Conservation (phyloP, 768 basidiomycete genomes). For the Roridomyces roridus region DNA sequence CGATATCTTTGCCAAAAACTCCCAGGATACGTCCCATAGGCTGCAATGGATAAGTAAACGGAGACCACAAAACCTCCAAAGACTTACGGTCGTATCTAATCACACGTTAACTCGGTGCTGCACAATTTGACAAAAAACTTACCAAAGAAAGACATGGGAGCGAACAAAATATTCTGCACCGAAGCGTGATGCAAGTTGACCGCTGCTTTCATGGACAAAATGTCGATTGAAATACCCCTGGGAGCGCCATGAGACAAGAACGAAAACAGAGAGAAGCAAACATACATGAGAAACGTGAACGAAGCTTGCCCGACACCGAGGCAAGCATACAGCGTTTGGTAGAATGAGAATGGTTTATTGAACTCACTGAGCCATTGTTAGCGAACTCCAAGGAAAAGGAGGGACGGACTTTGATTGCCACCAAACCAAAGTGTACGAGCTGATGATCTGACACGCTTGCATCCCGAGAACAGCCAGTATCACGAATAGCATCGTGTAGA, state of each 20-base stretch:
- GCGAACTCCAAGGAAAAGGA: neutral
- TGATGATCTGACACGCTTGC: slow-evolving; percentile 67
- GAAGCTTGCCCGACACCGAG: slow-evolving; percentile 61
- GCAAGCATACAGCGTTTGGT: slow-evolving; percentile 67
- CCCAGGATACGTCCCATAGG: slow-evolving; percentile 66
- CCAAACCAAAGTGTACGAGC: slow-evolving; percentile 73
- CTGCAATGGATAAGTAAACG: slow-evolving; percentile 45
- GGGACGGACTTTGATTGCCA: slow-evolving; percentile 63
- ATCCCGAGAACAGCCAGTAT: slow-evolving; percentile 57
- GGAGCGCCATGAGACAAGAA: neutral
- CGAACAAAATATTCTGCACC: slow-evolving; percentile 63
- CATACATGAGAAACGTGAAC: slow-evolving; percentile 65
- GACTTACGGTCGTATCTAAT: slow-evolving; percentile 19
- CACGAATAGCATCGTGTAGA: slow-evolving; percentile 56
- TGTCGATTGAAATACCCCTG: slow-evolving; percentile 60
- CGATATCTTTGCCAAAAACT: slow-evolving; percentile 71
- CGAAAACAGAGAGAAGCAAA: neutral
- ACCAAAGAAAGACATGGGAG: slow-evolving; percentile 83
- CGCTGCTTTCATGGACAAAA: slow-evolving; percentile 65
- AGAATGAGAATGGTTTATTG: slow-evolving; percentile 58
- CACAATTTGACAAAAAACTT: slow-evolving; percentile 31
- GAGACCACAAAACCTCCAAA: neutral
- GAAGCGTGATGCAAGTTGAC: slow-evolving; percentile 66
- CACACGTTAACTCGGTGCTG: no score
- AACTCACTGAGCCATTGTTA: slow-evolving; percentile 42